Evolutionary conservation across 352 stramenopile species (phyloP).

Genomic region (Pythium diclinum): DNA sequence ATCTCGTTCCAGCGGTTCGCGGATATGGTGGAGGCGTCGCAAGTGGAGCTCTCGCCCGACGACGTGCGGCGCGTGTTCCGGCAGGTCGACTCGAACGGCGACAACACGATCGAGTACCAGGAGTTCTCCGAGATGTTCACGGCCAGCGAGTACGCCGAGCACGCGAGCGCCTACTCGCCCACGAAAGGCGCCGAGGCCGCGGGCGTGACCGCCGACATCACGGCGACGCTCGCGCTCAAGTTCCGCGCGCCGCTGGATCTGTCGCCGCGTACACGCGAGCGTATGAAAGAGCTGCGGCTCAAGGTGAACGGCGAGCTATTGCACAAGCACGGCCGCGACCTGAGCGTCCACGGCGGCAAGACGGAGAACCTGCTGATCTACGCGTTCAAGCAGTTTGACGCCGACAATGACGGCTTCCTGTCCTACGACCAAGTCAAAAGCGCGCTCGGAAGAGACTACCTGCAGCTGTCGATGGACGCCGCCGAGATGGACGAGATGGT

Average conservation of each 20-base stretch:
- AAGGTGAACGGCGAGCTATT: slow-evolving; percentile 57
- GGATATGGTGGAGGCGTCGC: slow-evolving; percentile 66
- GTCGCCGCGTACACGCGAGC: slow-evolving; percentile 50
- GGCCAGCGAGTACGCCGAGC: slow-evolving; percentile 25
- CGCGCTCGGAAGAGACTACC: slow-evolving; percentile 54
- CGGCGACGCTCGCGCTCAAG: slow-evolving; percentile 59
- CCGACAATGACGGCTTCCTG: slow-evolving; percentile 67
- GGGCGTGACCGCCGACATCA: slow-evolving; percentile 36
- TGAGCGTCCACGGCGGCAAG: slow-evolving; percentile 62
- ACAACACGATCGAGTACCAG: slow-evolving; percentile 69
- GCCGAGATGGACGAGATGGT: slow-evolving; percentile 73
- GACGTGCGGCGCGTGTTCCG: slow-evolving; percentile 51
- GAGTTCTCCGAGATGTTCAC: slow-evolving; percentile 79
- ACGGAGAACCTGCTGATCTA: slow-evolving; percentile 66
- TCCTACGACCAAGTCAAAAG: slow-evolving; percentile 68
- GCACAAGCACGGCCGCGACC: slow-evolving; percentile 49
- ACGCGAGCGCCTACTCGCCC: slow-evolving; percentile 40
- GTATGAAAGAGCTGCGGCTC: slow-evolving; percentile 62
- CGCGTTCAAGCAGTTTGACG: slow-evolving; percentile 77
- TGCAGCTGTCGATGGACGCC: slow-evolving; percentile 52
- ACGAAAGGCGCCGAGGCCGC: slow-evolving; percentile 17
- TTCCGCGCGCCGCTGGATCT: slow-evolving; percentile 62
- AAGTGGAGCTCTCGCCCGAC: slow-evolving; percentile 44
- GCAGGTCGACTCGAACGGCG: slow-evolving; percentile 59
- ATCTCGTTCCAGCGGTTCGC: slow-evolving; percentile 74